phyloP scores from a whole-genome alignment of 2,329 filamentous ascomycete genomes.

The Alternaria postmessia region DNA sequence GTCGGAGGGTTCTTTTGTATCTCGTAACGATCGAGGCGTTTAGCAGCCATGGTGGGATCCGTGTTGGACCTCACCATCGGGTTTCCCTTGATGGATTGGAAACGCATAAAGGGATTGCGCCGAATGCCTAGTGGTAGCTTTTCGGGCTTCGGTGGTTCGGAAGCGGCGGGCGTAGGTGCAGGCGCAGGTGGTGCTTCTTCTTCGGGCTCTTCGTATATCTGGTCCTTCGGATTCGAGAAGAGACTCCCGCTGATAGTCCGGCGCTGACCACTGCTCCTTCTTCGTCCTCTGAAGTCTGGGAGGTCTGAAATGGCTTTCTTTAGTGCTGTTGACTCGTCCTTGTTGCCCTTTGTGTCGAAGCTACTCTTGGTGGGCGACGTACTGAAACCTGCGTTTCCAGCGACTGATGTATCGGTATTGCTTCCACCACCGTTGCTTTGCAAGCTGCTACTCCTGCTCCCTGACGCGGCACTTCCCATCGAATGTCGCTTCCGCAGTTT shows the following conservation, averaged over 20 bases:
- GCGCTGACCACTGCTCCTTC: constrained; percentile 71
- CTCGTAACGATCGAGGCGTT: constrained; percentile 65
- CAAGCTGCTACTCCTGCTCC: constrained; percentile 50
- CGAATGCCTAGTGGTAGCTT: constrained; percentile 61
- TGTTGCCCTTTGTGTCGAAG: constrained; percentile 26
- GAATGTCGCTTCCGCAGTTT: constrained; percentile 48
- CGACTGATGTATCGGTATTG: constrained; percentile 35
- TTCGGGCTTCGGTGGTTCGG: constrained; percentile 41
- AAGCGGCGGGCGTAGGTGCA: constrained; percentile 37
- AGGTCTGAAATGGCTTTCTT: constrained; percentile 43
- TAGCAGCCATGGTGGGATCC: constrained; percentile 57
- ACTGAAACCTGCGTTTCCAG: constrained; percentile 8
- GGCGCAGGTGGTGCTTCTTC: constrained; percentile 46
- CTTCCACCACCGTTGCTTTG: constrained; percentile 49
- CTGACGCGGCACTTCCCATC: constrained; percentile 43
- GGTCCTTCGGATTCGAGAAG: constrained; percentile 74
- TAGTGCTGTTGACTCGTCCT: constrained; percentile 44
- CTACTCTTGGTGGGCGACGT: constrained; percentile 32
- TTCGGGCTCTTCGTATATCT: constrained; percentile 90
- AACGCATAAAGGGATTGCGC: constrained; percentile 71
- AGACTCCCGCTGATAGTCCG: constrained; percentile 74
- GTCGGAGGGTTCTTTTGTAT: constrained; percentile 85
- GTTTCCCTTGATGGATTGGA: constrained; percentile 62
- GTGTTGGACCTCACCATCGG: constrained; percentile 55
- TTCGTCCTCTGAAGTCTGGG: constrained; percentile 47